Base-by-base conservation (phyloP, 1,139 yeast genomes). In the Yamadazyma buinensis region DNA sequence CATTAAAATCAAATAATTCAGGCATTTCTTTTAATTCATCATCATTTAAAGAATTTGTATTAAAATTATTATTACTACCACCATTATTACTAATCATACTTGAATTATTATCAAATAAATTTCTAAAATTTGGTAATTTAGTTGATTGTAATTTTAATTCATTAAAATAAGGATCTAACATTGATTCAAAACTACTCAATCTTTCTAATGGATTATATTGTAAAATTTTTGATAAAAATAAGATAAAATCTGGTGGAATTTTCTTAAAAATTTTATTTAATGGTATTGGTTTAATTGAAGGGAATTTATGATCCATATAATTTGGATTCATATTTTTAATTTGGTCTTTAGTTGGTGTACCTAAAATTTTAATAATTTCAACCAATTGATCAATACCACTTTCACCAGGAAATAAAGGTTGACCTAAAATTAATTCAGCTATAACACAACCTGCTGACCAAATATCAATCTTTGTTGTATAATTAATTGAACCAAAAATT, bases 401-500 rank as follows among this genome's bases (percentile, higher is more conserved):
- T 59, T 92, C 97, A 34, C 98, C 98, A 8, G 98, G 98, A 64
- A 92, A 92, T 44, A 92, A 69, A 5, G 98, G 98, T 57, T 88
- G 97, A 8, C 98, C 97, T 38, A 92, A 73, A 48, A 90, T 78
- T 52, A 92, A 68, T 62, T 92, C 98, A 4, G 97, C 97, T 87
- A 92, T 88, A 25, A 92, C 98, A 65, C 98, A 92, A 15, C 96
- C 97, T 10, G 95, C 90, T 14, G 96, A 86, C 98, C 98, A 92
- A 37, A 92, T 80, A 59, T 92, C 98, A 48, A 92, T 92, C 61
- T 90, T 90, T 28, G 97, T 88, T n/a, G 98, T 87, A 61, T 86
- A 86, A 58, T 85, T 84, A 7, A 92, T 83, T 10, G 95, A 94
- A 15, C 95, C 95, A 61, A 86, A 87, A 40, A 86, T 86, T 51